Conservation (phyloP, 106 monocot species). For the Platanthera zijinensis region DNA sequence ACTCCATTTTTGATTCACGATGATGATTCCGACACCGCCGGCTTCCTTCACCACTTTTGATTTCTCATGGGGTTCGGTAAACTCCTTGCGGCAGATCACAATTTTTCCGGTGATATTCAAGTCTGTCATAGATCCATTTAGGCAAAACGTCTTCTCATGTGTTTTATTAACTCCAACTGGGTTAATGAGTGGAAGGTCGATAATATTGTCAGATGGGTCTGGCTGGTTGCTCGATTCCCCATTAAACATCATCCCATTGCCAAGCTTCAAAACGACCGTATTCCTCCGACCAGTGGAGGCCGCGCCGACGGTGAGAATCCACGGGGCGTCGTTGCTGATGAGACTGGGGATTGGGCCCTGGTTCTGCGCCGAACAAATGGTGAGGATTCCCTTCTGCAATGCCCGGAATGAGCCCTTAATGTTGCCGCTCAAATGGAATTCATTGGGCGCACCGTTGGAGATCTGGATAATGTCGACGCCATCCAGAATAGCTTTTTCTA, state of each 20-base stretch:
- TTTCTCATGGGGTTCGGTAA: not conserved
- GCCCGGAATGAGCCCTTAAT: constrained; percentile 13
- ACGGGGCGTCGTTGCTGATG: constrained; percentile 16
- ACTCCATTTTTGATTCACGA: not conserved
- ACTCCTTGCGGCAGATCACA: constrained; percentile 17
- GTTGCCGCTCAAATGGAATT: not conserved
- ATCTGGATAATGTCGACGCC: constrained; percentile 24
- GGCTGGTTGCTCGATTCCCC: constrained; percentile 14
- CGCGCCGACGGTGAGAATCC: constrained; percentile 22
- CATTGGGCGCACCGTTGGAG: not conserved
- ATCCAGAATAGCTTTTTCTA: constrained; percentile 23
- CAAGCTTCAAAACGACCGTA: constrained; percentile 5
- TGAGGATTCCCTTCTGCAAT: not conserved
- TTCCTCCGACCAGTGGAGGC: constrained; percentile 1
- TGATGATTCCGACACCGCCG: constrained; percentile 29
- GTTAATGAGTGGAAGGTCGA: not conserved
- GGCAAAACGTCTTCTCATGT: not conserved
- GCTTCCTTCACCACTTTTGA: constrained; percentile 20
- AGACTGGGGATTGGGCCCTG: not conserved
- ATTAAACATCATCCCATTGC: constrained; percentile 9
- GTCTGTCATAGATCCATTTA: not conserved
- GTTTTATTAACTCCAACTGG: not conserved
- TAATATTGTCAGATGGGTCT: not conserved
- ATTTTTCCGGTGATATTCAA: constrained; percentile 19
- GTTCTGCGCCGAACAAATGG: constrained; percentile 3